A percentile compares a stretch with the other conserved stretches of the same genome.
Evolutionary conservation across 768 basidiomycete genomes (phyloP).

Genomic region (Rubroboletus satanas): DNA sequence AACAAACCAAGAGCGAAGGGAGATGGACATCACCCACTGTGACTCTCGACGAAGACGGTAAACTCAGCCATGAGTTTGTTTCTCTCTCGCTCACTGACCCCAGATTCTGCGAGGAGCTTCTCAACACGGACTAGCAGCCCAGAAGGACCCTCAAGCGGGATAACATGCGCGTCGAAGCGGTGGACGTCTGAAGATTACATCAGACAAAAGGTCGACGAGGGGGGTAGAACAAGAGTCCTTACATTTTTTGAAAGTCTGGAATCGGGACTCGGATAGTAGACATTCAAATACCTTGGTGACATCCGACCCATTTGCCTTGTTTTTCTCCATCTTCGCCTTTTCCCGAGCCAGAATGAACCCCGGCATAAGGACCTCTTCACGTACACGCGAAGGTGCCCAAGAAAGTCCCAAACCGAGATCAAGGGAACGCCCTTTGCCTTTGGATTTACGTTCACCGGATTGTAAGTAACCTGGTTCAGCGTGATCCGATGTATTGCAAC

Average conservation of each 20-base stretch:
- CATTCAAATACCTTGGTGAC: constrained; percentile 38
- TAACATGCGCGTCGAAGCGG: constrained; percentile 69
- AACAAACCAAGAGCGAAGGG: constrained; percentile 14
- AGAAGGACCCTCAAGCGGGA: constrained; percentile 69
- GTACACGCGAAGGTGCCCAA: constrained; percentile 68
- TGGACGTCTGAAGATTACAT: constrained; percentile 52
- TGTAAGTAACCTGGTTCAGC: constrained; percentile 10
- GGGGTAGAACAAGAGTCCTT: constrained; percentile 28
- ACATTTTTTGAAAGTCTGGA: constrained; percentile 59
- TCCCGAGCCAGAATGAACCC: constrained; percentile 29
- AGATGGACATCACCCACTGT: constrained; percentile 18
- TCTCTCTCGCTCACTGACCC: constrained; percentile 47
- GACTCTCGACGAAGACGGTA: constrained; percentile 48
- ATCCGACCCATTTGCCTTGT: constrained; percentile 23
- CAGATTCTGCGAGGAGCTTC: constrained; percentile 50
- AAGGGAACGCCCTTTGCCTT: constrained; percentile 63
- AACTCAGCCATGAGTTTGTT: constrained; percentile 55
- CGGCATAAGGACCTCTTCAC: constrained; percentile 63
- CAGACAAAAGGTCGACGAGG: constrained; percentile 8
- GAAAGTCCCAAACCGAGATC: constrained; percentile 66
- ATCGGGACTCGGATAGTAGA: constrained; percentile 34
- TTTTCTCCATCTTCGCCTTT: constrained; percentile 22
- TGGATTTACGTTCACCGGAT: constrained; percentile 20
- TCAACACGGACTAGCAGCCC: constrained; percentile 67
- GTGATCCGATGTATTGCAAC: constrained; percentile 27